Evolutionary conservation across 1,139 yeast species (phyloP).

Genomic region (Saccharomycopsis crataegensis): DNA sequence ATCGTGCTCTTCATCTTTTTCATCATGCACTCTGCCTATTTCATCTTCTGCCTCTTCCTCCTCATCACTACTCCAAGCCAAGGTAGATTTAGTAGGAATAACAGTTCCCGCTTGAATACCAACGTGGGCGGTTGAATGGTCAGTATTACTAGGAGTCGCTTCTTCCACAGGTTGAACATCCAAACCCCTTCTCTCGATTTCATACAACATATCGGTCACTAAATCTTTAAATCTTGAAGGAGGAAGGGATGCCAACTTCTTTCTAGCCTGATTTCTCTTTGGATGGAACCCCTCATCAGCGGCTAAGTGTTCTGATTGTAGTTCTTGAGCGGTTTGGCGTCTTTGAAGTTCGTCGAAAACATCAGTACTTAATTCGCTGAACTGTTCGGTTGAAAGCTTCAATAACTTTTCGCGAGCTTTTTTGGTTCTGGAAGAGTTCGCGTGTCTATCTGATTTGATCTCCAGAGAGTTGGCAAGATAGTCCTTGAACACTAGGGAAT

Average conservation of each 20-base stretch:
- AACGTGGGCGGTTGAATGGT: conserved; percentile 28
- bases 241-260: conserved; percentile 81
- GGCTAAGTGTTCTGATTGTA: conserved; percentile 31
- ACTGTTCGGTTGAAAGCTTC: conserved; percentile 76
- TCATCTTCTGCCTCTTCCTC: conserved; percentile 31
- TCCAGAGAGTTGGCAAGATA: conserved; percentile 11
- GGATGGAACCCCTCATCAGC: conserved; percentile 81
- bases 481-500: conserved; percentile 8
- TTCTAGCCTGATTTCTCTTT: conserved; percentile 92
- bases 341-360: conserved; percentile 86
- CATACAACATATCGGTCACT: conserved; percentile 82
- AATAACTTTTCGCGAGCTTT: conserved; percentile 81
- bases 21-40: too few relatives aligned
- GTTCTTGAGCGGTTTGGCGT: conserved; percentile 30
- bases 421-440: conserved; percentile 49
- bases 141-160: neutral
- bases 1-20: too few relatives aligned
- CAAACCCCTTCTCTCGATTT: conserved; percentile 72
- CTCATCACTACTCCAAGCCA: conserved; percentile 81
- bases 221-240: conserved; percentile 79
- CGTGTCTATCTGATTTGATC: conserved; percentile 18
- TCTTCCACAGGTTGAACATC: conserved; percentile 26
- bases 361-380: conserved; percentile 83
- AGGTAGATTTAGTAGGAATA: conserved; percentile 68
- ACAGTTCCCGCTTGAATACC: conserved; percentile 53